Evolutionary conservation across 106 monocot genomes (phyloP), one percentile per base, ranked within the genome.

Genomic region (Apostasia shenzhenica): DNA sequence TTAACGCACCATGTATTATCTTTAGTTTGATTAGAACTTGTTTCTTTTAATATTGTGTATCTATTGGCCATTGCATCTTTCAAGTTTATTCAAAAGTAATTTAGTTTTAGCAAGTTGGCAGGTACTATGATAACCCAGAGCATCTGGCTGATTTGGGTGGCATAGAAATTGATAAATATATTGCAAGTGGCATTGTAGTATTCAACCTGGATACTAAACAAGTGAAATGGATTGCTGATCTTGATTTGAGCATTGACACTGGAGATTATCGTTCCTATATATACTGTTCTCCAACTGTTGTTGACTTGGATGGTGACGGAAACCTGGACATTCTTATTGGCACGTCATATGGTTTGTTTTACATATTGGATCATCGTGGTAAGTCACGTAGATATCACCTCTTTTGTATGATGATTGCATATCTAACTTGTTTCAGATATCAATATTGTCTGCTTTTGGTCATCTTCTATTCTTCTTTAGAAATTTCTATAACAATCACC

Each of bases 281-380:
- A 70, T 92, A 89, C 73, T 85, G 89, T 63, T 85, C 97, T 70
- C 97, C 97, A 8, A 89, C 89, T 57, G 97, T 97, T 66, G 81
- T 74, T 77, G 97, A 97, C 67, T 82, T 97, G 73, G 97, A 97
- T 83, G 92, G 97, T 68, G 97, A 97, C 81, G 93, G 99, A 63
- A 79, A 90, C 75, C 61, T 99, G 85, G 99, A 99, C 71, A 99
- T 99, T 75, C 87, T 99, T 73, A 81, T 99, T 59, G 99, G 99
- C 8, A 90, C 85, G 70, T 83, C 90, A 45, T 90, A 75, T 81
- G 99, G 99, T 48, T 78, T 93, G 14, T 74, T 93, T 71, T 99
- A 99, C 80, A 73, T 80, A 76, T 71, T 99, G 68, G 93, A 99
- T 85, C 99, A 99, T 81, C 86, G 46, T 54, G 99, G 99, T 93